phyloP scores from a whole-genome alignment of 2,329 filamentous ascomycete species.

The Aspergillus sojae region DNA sequence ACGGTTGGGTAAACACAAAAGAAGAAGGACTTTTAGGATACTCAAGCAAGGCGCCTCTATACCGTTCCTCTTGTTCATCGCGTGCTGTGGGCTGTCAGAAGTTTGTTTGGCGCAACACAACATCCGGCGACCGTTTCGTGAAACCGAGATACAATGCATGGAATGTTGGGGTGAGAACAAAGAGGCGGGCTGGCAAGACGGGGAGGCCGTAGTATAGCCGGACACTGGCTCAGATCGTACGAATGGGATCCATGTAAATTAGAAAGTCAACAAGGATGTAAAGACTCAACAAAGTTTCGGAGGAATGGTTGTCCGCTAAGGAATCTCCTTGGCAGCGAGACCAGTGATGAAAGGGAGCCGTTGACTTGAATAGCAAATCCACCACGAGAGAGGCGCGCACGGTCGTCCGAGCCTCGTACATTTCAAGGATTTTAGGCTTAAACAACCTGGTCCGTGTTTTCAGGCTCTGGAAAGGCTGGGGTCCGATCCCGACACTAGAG shows the following conservation, averaged over 20 bases:
- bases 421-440: background rate
- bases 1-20: background rate
- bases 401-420: conserved; percentile 7
- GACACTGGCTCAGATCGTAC: background rate
- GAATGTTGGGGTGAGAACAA: conserved; percentile 16
- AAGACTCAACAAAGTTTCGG: conserved; percentile 3
- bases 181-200: conserved; percentile 4
- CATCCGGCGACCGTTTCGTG: conserved; percentile 27
- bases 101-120: conserved; percentile 25
- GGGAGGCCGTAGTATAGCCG: conserved; percentile 1
- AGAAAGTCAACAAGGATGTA: conserved; percentile 1
- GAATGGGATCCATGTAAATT: conserved; percentile 5
- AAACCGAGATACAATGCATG: conserved; percentile 21
- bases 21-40: background rate
- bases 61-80: conserved; percentile 10
- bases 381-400: conserved; percentile 8
- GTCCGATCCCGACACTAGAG: background rate
- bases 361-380: conserved; percentile 12
- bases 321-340: conserved; percentile 1
- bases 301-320: background rate
- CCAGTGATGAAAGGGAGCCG: conserved; percentile 9
- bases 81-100: conserved; percentile 21
- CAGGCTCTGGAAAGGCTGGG: conserved; percentile 2
- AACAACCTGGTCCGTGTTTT: conserved; percentile 9
- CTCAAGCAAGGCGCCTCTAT: background rate